Percentiles rank a stretch among this genome's conserved stretches.
phyloP scores from a whole-genome alignment of 305 asterid species.

The Withania somnifera region DNA sequence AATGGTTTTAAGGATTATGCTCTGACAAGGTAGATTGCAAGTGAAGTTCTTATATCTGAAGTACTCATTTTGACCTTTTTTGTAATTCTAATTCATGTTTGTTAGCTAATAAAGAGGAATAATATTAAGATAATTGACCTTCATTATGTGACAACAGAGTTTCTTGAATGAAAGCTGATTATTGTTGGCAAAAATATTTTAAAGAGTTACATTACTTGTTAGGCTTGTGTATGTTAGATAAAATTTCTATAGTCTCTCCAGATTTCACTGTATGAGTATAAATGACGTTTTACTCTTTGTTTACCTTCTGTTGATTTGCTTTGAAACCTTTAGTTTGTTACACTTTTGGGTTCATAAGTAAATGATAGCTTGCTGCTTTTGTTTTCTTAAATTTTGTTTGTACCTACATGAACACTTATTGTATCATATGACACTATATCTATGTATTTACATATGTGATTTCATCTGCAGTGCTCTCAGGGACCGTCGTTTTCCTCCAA shows the following conservation, averaged over 20 bases:
- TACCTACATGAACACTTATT: background rate
- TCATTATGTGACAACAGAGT: background rate
- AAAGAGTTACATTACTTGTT: background rate
- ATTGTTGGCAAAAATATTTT: background rate
- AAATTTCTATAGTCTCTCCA: background rate
- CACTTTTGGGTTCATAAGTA: background rate
- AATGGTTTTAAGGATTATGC: conserved; percentile 91
- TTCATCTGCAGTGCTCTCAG: conserved; percentile 63
- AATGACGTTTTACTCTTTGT: background rate
- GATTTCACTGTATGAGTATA: background rate
- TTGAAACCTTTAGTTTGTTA: background rate
- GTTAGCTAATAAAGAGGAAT: background rate
- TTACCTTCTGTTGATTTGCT: background rate
- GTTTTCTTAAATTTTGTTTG: background rate
- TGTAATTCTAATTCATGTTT: background rate
- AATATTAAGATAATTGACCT: background rate
- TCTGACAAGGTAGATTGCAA: conserved; percentile 51
- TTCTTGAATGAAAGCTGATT: background rate
- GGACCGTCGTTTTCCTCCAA: conserved; percentile 88
- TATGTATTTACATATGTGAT: background rate
- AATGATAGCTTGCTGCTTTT: background rate
- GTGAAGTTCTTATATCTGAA: background rate
- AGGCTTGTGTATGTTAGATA: background rate
- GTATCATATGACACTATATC: conserved; percentile 2
- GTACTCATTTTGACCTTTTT: background rate